Conservation (phyloP, 805 yeast genomes). For the Yarrowia yakushimensis region DNA sequence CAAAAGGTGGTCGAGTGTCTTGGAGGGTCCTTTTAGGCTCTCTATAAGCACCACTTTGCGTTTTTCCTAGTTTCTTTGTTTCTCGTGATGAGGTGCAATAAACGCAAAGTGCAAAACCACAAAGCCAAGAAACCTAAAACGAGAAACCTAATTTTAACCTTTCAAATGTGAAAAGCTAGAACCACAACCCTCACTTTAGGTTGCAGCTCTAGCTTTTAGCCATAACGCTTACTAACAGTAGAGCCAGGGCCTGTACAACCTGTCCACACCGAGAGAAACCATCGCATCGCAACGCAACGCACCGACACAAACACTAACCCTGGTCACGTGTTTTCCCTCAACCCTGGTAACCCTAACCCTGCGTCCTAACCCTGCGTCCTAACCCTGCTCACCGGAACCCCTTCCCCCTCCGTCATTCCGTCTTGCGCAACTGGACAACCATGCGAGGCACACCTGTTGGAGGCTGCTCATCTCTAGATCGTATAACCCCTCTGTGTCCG, state of each 20-base stretch:
- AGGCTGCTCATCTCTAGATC: too few relatives aligned
- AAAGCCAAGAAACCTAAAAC: not conserved
- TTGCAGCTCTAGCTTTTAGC: not conserved
- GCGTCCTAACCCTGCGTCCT: too few relatives aligned
- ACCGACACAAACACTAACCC: too few relatives aligned
- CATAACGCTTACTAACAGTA: constrained; percentile 14
- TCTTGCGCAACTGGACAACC: too few relatives aligned
- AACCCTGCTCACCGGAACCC: too few relatives aligned
- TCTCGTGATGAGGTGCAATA: constrained; percentile 17
- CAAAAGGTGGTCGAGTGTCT: constrained; percentile 23
- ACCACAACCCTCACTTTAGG: not conserved
- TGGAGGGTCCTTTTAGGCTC: constrained; percentile 12
- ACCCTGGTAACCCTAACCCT: too few relatives aligned
- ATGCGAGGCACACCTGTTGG: too few relatives aligned
- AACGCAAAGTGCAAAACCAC: not conserved
- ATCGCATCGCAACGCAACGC: too few relatives aligned
- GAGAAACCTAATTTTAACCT: not conserved
- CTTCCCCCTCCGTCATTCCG: too few relatives aligned
- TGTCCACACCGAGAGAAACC: too few relatives aligned
- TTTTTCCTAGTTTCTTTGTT: not conserved
- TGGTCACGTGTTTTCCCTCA: too few relatives aligned
- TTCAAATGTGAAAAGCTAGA: constrained; percentile 18
- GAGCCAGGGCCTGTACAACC: not conserved
- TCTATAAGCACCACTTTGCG: constrained; percentile 10
- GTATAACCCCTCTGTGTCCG: too few relatives aligned